Conservation (phyloP, 163 green algal genomes). For the Trebouxia gelatinosa region DNA sequence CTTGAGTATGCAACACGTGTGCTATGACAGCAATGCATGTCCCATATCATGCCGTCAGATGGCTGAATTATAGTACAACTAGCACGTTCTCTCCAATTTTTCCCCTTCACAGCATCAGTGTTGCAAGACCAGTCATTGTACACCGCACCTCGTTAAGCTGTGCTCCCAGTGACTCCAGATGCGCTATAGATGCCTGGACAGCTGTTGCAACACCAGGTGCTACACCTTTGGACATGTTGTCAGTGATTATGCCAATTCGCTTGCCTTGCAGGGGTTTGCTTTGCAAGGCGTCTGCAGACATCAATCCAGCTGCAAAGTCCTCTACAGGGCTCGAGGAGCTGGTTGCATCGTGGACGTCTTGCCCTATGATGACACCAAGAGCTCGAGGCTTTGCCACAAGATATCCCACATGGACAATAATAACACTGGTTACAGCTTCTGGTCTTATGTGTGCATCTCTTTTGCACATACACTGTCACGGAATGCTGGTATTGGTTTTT, state of each 20-base stretch:
- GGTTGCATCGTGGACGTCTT: conserved; percentile 73
- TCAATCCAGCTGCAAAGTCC: conserved; percentile 61
- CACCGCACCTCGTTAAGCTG: conserved; percentile 69
- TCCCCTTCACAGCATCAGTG: too few species aligned
- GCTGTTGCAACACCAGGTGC: conserved; percentile 53
- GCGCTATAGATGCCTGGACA: conserved; percentile 46
- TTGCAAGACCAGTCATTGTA: background rate
- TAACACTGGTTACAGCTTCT: too few species aligned
- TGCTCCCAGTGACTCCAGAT: conserved; percentile 80
- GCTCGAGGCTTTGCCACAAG: too few species aligned
- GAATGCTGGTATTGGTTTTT: too few species aligned
- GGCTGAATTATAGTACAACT: background rate
- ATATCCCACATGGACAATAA: too few species aligned
- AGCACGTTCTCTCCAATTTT: too few species aligned
- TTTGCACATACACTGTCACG: too few species aligned
- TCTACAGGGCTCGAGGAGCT: conserved; percentile 42
- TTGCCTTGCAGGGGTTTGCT: conserved; percentile 66
- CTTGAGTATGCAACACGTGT: background rate
- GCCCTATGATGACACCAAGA: conserved; percentile 39
- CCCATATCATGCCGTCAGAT: background rate
- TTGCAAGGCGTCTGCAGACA: conserved; percentile 36
- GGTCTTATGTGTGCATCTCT: too few species aligned
- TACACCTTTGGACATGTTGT: conserved; percentile 82
- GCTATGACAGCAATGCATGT: conserved; percentile 4
- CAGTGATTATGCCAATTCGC: conserved; percentile 74